Evolutionary conservation across 345 rosid genomes (phyloP), one percentile per base, ranked within the genome.

Genomic region (Eucalyptus curtisii): DNA sequence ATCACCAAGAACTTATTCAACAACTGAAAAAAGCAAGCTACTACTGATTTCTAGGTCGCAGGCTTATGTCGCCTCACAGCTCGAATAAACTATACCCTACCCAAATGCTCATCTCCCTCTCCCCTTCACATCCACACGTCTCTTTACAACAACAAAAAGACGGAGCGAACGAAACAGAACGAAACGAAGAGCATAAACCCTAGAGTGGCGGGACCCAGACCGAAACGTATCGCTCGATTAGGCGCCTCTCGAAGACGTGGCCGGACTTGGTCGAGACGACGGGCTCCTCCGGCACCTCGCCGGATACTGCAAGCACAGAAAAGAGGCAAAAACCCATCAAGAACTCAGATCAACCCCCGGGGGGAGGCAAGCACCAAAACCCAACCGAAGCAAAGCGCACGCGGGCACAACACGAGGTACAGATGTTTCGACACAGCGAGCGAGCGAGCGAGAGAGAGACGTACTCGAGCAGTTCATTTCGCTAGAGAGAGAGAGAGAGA

Each of bases 231-330:
- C 96, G 93, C 92, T 97, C 99, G 90, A 98, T 97, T 91, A 98
- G 91, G 86, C 99, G 98, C 92, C 92, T 96, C 95, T 98, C 99
- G 89, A 87, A 98, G 53, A 98, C 94, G 89, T 96, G 93, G 24
- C 99, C 99, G 50, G 99, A 96, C 86, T 92, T 96, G 89, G 85
- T 94, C 5, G 98, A 95, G 44, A 97, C 96, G 20, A 98, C 99
- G 27, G 99, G 98, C 87, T 95, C 98, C 90, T 93, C 97, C 91
- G 99, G 99, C 90, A 98, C 96, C 92, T 95, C 98, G 91, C 99
- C 98, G 89, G 99, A 97, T 80, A 98, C 99, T 98, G 91, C 50
- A 92, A 45, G 42, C 55, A 49, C 89, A 61, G 24, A 45, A 84
- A 25, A 85, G 7, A 50, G 86, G 84, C 64, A n/a, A n/a, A 86